These are phyloP conservation scores for Dorcoceras hygrometricum DNA, from an alignment of 257 asterid species.

Conservation along the genomic window DNA sequence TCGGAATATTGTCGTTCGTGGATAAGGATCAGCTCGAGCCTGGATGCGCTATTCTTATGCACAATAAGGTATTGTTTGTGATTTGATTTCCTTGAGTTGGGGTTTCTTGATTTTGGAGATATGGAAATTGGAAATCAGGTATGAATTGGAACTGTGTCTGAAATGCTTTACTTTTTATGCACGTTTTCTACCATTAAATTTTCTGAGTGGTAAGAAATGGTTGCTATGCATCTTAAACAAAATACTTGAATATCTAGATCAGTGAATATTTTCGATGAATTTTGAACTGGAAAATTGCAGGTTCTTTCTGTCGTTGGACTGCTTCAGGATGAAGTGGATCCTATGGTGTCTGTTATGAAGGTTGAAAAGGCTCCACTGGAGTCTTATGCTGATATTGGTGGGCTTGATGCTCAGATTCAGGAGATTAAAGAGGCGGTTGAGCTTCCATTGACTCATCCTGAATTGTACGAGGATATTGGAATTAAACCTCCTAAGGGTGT, in stretches of 20 bases:
- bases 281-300: constrained; percentile 33
- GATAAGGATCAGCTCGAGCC: constrained; percentile 96
- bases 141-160: neutral
- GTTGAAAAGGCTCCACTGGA: constrained; percentile 98
- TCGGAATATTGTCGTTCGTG: constrained; percentile 80
- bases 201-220: neutral
- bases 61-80: constrained; percentile 58
- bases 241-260: neutral
- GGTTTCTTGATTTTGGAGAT: constrained; percentile 4
- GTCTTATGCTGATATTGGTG: constrained; percentile 68
- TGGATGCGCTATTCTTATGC: constrained; percentile 91
- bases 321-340: constrained; percentile 93
- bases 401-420: constrained; percentile 30
- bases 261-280: neutral
- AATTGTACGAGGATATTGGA: constrained; percentile 65
- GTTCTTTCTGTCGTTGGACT: constrained; percentile 94
- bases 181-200: neutral
- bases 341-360: constrained; percentile 98
- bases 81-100: constrained; percentile 16
- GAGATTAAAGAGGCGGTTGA: constrained; percentile 33
- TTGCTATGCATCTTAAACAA: neutral
- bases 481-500: constrained; percentile 88
- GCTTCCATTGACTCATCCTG: constrained; percentile 47
- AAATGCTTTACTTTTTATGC: neutral
- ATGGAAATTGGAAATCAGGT: neutral